phyloP scores from a whole-genome alignment of 371 early-diverging fungal genomes.

The Smittium culicis region DNA sequence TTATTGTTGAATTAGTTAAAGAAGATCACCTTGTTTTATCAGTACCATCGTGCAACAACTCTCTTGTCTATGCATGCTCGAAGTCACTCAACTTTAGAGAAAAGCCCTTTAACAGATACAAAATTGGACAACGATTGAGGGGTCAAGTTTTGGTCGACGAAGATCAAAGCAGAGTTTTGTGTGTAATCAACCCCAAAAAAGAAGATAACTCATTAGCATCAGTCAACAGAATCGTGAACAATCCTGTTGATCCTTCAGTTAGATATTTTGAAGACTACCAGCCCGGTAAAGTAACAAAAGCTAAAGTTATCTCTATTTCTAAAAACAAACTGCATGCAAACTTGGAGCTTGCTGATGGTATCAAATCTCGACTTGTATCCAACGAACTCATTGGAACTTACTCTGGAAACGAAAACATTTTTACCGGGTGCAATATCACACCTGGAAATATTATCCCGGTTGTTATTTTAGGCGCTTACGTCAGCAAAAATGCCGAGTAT shows the following conservation, averaged over 20 bases:
- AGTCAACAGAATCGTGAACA: constrained; percentile 23
- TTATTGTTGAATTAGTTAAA: constrained; percentile 53
- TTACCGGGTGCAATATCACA: constrained; percentile 22
- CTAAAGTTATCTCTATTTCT: constrained; percentile 38
- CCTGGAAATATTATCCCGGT: constrained; percentile 34
- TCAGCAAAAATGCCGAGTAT: constrained; percentile 39
- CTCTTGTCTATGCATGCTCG: constrained; percentile 40
- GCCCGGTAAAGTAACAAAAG: constrained; percentile 41
- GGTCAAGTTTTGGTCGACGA: constrained; percentile 27
- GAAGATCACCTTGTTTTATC: constrained; percentile 54
- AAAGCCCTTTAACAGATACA: constrained; percentile 39
- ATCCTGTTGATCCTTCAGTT: constrained; percentile 36
- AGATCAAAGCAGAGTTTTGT: constrained; percentile 33
- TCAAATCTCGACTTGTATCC: constrained; percentile 38
- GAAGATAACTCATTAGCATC: constrained; percentile 14
- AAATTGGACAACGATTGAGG: constrained; percentile 40
- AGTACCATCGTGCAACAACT: constrained; percentile 37
- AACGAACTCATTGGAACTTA: constrained; percentile 40
- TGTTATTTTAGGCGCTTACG: constrained; percentile 49
- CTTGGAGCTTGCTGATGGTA: constrained; percentile 43
- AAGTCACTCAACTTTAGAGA: constrained; percentile 39
- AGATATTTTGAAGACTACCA: constrained; percentile 39
- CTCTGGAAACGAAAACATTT: constrained; percentile 29
- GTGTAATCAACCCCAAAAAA: constrained; percentile 19
- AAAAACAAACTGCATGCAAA: constrained; percentile 37